Evolutionary conservation across 768 basidiomycete genomes (phyloP).

Genomic region (Chalciporus chontae): DNA sequence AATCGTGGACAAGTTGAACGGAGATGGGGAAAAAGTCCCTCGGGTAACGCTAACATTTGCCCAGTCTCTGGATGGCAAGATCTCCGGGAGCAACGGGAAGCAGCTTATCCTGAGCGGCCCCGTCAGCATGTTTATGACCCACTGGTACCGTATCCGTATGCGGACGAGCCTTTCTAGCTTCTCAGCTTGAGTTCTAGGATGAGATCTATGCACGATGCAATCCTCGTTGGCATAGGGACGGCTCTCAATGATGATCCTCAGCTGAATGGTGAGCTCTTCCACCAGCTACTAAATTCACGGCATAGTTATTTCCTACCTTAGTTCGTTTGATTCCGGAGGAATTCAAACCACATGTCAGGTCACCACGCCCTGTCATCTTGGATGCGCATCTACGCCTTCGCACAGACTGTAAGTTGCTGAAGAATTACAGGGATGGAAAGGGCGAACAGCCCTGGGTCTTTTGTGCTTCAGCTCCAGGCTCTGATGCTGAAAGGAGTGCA

Average conservation of each 20-base stretch:
- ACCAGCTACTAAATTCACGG: background rate
- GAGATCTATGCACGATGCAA: conserved; percentile 89
- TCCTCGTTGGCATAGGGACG: conserved; percentile 88
- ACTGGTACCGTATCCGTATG: conserved; percentile 53
- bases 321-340: conserved; percentile 53
- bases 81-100: conserved; percentile 67
- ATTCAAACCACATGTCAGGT: conserved; percentile 33
- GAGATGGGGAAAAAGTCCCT: conserved; percentile 36
- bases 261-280: conserved; percentile 66
- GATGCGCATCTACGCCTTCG: conserved; percentile 72
- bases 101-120: conserved; percentile 82
- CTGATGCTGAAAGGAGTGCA: conserved; percentile 21
- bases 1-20: conserved; percentile 9
- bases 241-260: conserved; percentile 91
- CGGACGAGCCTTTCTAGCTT: background rate
- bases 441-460: conserved; percentile 78
- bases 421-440: conserved; percentile 52
- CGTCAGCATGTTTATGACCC: conserved; percentile 92
- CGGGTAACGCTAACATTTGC: conserved; percentile 82
- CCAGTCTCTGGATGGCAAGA: conserved; percentile 84
- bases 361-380: conserved; percentile 83
- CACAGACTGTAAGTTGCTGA: conserved; percentile 63
- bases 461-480: conserved; percentile 30
- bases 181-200: conserved; percentile 51
- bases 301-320: conserved; percentile 20